Conservation (phyloP, 2,329 filamentous ascomycete species). For the Didymella exigua region DNA sequence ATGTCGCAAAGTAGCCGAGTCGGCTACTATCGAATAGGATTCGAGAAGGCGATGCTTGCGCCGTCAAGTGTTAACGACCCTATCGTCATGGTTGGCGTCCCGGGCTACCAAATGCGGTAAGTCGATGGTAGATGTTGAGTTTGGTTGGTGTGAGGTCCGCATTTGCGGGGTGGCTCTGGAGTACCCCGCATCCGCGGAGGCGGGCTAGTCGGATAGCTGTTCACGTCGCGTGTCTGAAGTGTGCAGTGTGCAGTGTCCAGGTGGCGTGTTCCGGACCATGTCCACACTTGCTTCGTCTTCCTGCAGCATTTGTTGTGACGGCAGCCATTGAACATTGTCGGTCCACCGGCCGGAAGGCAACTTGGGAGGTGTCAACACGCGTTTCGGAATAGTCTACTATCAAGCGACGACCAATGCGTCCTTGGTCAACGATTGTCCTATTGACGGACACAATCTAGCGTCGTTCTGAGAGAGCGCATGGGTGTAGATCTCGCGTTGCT, state of each 20-base stretch:
- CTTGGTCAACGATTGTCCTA: neutral
- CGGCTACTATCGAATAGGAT: slow-evolving; percentile 8
- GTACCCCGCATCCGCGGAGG: slow-evolving; percentile 23
- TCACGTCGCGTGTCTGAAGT: slow-evolving; percentile 9
- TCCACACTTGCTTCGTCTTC: slow-evolving; percentile 11
- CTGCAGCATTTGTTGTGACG: slow-evolving; percentile 1
- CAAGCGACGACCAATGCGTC: slow-evolving; percentile 1
- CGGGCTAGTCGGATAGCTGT: slow-evolving; percentile 21
- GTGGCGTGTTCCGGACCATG: slow-evolving; percentile 15
- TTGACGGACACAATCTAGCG: slow-evolving; percentile 6
- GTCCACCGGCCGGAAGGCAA: slow-evolving; percentile 23
- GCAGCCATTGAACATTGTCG: slow-evolving; percentile 5
- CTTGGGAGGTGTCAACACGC: neutral
- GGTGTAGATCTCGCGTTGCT: slow-evolving; percentile 18
- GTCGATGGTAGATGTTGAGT: neutral
- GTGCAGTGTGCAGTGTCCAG: neutral
- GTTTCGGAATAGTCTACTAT: neutral
- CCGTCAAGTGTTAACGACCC: neutral
- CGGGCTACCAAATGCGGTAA: slow-evolving; percentile 21
- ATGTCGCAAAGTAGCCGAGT: slow-evolving; percentile 3
- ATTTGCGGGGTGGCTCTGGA: slow-evolving; percentile 31
- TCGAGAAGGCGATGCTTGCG: slow-evolving; percentile 2
- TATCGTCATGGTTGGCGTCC: slow-evolving; percentile 2
- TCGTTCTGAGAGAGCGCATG: neutral
- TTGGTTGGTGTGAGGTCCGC: slow-evolving; percentile 1